phyloP scores from a whole-genome alignment of 176 grass and related monocot species.

The Neostapfia colusana region DNA sequence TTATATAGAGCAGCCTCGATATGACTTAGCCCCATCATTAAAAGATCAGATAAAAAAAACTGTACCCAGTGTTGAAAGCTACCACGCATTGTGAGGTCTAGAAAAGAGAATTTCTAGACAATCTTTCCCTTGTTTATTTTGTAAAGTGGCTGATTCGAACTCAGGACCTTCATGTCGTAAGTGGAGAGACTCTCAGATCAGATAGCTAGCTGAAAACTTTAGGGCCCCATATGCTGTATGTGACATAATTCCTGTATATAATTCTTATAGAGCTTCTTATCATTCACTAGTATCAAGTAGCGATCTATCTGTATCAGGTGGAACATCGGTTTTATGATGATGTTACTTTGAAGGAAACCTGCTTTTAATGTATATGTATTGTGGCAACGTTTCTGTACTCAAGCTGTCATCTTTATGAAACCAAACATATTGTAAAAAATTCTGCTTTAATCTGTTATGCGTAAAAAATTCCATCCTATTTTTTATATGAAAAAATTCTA shows the following conservation, averaged over 20 bases:
- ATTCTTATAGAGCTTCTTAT: slow-evolving; percentile 38
- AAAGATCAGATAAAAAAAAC: background rate
- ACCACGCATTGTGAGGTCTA: no score
- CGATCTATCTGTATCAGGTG: slow-evolving; percentile 23
- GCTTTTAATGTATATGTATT: slow-evolving; percentile 8
- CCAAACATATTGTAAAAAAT: slow-evolving; percentile 21
- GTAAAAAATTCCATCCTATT: no score
- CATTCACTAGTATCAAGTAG: slow-evolving; percentile 16
- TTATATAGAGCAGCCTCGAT: slow-evolving; percentile 36
- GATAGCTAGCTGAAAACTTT: slow-evolving; percentile 36
- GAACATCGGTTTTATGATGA: slow-evolving; percentile 45
- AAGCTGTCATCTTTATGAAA: slow-evolving; percentile 18
- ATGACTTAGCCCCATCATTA: slow-evolving; percentile 30
- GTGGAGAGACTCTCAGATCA: no score
- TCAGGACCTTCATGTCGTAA: no score
- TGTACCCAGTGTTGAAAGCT: no score
- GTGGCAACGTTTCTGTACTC: slow-evolving; percentile 21
- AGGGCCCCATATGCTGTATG: slow-evolving; percentile 32
- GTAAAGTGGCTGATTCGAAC: no score
- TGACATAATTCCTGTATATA: slow-evolving; percentile 46
- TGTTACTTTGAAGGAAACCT: slow-evolving; percentile 26
- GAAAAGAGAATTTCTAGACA: no score
- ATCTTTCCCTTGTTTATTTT: no score
- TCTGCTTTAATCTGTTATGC: background rate
- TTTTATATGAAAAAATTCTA: background rate